Evolutionary conservation across 1,284 basidiomycete genomes (phyloP), one percentile per base, ranked within the genome.

Genomic region (Gomphus bonarii): DNA sequence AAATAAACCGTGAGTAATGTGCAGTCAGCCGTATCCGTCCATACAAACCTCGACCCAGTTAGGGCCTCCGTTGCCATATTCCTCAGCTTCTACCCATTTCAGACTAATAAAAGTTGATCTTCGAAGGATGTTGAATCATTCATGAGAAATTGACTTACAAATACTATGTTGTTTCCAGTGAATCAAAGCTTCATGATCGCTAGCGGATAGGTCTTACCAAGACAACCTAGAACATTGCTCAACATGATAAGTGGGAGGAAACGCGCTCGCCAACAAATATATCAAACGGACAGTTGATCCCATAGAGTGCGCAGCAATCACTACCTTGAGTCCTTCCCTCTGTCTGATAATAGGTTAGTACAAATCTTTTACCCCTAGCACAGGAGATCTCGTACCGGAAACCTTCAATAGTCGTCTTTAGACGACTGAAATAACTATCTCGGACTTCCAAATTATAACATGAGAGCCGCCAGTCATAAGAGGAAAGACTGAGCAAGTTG

Each of bases 11-110:
- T 43, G 18, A 46, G 14, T 42, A 38, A 42, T 33, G 25, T 33
- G n/a, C 11, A 8, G 28, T 54, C 42, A 43, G 38, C 38, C 6
- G n/a, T 11, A n/a, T 43, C 28, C 10, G 38, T 48, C 48, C 42
- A 47, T 36, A 61, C 73, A 55, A 59, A 88, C 88, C 75, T 98
- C 95, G 16, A 97, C 91, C 97, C 97, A 99, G 33, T 80, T 74
- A 1, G 84, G 73, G 1, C 95, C 97, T 16, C 93, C 95, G 3
- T 83, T 82, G 4, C 95, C 95, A 63, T 88, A 88, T 50, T 76
- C 70, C 18, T 87, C 80, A 0, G 91, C 87, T 70, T 99, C 97
- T 0, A 97, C 94, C 97, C 95, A 98, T 75, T 97, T 98, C 65
- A 93, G 78, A 67, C 90, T 93, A 59, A 46, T 8, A 5, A 47